A percentile compares a stretch with the other conserved stretches of the same genome.
phyloP scores from a whole-genome alignment of 164 flowering plant species.

The Magnolia changhungtana region DNA sequence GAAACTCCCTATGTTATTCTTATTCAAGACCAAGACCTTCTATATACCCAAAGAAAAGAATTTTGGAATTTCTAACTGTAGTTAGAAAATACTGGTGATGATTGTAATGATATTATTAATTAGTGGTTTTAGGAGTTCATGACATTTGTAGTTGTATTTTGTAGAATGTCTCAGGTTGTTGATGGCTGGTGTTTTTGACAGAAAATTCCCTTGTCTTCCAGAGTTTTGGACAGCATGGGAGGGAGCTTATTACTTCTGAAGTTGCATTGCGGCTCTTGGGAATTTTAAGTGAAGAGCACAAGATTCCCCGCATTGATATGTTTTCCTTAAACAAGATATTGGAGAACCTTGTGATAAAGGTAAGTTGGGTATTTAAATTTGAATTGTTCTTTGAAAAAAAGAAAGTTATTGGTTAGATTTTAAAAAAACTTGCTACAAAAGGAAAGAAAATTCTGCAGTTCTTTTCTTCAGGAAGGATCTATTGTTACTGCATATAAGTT shows the following conservation, averaged over 20 bases:
- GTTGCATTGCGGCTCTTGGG: conserved; percentile 79
- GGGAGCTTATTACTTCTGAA: conserved; percentile 96
- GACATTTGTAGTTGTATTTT: neutral
- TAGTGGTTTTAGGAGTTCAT: neutral
- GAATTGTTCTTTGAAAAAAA: too few relatives aligned
- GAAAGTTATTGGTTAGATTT: too few relatives aligned
- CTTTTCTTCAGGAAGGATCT: neutral
- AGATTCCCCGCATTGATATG: conserved; percentile 44
- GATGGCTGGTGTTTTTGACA: conserved; percentile 88
- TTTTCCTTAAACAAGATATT: conserved; percentile 48
- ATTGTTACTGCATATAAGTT: neutral
- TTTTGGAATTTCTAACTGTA: too few relatives aligned
- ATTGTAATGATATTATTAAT: neutral
- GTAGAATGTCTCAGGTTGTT: conserved; percentile 54
- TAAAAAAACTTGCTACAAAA: too few relatives aligned
- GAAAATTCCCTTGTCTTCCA: conserved; percentile 98
- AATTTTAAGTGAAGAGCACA: conserved; percentile 69
- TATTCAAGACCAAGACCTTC: neutral
- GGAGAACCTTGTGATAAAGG: conserved; percentile 78
- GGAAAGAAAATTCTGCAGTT: neutral
- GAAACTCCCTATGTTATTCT: neutral
- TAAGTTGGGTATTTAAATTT: conserved; percentile 12
- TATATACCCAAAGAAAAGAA: neutral
- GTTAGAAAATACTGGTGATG: neutral
- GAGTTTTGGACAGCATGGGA: conserved; percentile 99